These are phyloP conservation scores for Xylariaceae sp. DNA, from an alignment of 2,329 filamentous ascomycete genomes.

Conservation along the genomic window DNA sequence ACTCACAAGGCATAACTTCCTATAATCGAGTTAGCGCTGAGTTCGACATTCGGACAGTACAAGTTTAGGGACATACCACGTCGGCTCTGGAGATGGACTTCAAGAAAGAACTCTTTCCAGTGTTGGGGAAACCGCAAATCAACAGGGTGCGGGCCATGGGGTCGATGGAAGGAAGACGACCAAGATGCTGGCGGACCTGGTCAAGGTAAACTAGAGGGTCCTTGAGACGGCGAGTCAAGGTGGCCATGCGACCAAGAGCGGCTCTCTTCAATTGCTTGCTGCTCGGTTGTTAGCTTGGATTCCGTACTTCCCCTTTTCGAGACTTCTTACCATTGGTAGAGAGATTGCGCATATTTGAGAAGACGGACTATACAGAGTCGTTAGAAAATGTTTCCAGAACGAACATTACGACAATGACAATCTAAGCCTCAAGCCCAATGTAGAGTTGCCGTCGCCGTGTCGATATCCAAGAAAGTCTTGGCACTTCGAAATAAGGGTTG, in stretches of 20 bases:
- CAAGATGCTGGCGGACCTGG: conserved; percentile 93
- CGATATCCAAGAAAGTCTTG: not conserved
- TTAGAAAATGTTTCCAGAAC: conserved; percentile 4
- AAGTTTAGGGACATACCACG: conserved; percentile 42
- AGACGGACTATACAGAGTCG: conserved; percentile 58
- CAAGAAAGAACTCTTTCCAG: conserved; percentile 94
- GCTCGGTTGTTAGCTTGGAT: not conserved
- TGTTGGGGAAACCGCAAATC: conserved; percentile 96
- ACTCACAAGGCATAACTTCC: conserved; percentile 19
- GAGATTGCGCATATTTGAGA: conserved; percentile 90
- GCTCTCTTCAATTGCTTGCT: conserved; percentile 93
- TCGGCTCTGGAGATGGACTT: conserved; percentile 88
- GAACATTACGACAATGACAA: not conserved
- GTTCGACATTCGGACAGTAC: not conserved
- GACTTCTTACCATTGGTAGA: conserved; percentile 71
- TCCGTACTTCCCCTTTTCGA: not conserved
- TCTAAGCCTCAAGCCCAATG: not conserved
- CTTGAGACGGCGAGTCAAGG: conserved; percentile 89
- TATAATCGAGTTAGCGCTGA: conserved; percentile 8
- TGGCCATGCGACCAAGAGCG: conserved; percentile 95
- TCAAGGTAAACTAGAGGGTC: conserved; percentile 94
- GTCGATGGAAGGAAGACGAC: conserved; percentile 96
- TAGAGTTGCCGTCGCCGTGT: not conserved
- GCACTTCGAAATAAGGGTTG: not conserved
- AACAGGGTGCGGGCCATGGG: conserved; percentile 93